phyloP scores from a whole-genome alignment of 2,329 filamentous ascomycete species.

The Chalaropsis thielavioides region DNA sequence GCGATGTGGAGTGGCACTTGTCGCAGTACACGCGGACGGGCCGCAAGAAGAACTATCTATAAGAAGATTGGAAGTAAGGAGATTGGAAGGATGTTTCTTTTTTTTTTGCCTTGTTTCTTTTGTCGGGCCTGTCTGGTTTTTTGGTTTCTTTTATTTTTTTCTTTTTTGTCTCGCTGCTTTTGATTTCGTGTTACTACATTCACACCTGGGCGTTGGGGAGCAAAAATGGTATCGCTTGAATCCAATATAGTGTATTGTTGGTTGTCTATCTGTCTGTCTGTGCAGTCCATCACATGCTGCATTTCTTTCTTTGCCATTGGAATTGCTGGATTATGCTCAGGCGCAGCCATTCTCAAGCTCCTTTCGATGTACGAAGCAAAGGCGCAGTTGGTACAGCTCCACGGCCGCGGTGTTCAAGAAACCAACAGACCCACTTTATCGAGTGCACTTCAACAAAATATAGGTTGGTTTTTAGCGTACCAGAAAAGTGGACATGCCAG shows the following conservation, averaged over 20 bases:
- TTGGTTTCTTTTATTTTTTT: neutral
- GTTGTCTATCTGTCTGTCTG: neutral
- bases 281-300: too few relatives aligned
- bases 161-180: neutral
- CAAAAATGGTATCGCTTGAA: constrained; percentile 10
- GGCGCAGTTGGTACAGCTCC: too few relatives aligned
- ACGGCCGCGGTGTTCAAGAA: too few relatives aligned
- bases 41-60: constrained; percentile 92
- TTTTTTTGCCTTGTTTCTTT: neutral
- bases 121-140: neutral
- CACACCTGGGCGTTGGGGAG: constrained; percentile 14
- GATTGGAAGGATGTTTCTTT: neutral
- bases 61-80: constrained; percentile 23
- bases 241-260: neutral
- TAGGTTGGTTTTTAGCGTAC: too few relatives aligned
- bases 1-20: constrained; percentile 91
- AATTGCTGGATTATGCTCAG: too few relatives aligned
- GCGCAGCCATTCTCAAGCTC: too few relatives aligned
- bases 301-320: too few relatives aligned
- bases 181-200: constrained; percentile 1
- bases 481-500: too few relatives aligned
- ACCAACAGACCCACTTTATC: too few relatives aligned
- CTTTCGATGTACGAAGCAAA: too few relatives aligned
- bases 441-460: too few relatives aligned
- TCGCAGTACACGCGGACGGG: constrained; percentile 90